Evolutionary conservation across 305 asterid genomes (phyloP).

Genomic region (Solanum aculeatissimum): DNA sequence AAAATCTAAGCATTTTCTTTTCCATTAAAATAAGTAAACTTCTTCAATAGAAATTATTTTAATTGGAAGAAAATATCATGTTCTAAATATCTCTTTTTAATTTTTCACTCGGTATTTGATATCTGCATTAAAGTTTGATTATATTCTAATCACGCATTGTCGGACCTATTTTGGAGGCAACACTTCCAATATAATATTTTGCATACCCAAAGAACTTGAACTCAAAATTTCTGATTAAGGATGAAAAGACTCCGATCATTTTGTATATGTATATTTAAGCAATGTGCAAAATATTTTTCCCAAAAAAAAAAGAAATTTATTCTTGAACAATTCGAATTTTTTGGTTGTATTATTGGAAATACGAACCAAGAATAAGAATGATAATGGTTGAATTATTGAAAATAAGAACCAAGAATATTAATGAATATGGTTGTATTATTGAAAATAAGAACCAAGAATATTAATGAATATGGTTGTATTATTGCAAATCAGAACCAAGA

Average conservation of each 20-base stretch:
- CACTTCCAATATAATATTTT: not conserved
- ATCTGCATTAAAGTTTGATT: not conserved
- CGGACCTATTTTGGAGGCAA: not conserved
- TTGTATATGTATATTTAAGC: not conserved
- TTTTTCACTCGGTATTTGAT: not conserved
- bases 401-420: not conserved
- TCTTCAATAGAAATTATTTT: not conserved
- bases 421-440: not conserved
- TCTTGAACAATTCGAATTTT: not conserved
- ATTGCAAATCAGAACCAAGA: not conserved
- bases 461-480: not conserved
- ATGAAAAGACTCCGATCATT: not conserved
- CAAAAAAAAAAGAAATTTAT: not conserved
- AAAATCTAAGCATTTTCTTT: not conserved
- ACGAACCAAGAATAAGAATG: not conserved
- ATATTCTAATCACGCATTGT: not conserved
- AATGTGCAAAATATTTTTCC: not conserved
- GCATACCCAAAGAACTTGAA: accelerated
- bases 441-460: not conserved
- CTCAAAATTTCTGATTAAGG: accelerated
- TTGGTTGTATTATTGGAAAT: not conserved
- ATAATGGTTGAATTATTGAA: not conserved
- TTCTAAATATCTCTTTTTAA: not conserved
- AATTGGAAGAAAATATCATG: not conserved
- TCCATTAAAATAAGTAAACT: not conserved